These are phyloP conservation scores for Monosporascus sp. DNA, from an alignment of 2,329 filamentous ascomycete species.

Conservation along the genomic window DNA sequence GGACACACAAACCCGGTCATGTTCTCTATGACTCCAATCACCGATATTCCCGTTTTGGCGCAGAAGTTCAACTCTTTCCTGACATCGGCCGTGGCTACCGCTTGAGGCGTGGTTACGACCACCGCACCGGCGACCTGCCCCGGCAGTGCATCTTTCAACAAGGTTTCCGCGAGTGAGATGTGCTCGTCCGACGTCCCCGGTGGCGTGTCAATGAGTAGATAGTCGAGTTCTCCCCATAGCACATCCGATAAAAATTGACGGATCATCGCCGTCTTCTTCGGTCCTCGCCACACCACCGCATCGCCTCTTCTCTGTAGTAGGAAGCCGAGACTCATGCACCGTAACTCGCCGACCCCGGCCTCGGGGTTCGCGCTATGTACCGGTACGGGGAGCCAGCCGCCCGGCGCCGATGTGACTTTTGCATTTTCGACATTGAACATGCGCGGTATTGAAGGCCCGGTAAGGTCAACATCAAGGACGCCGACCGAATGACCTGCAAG, in stretches of 20 bases:
- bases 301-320: constrained; percentile 77
- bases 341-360: constrained; percentile 55
- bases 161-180: constrained; percentile 85
- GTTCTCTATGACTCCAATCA: constrained; percentile 91
- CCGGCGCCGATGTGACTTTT: constrained; percentile 86
- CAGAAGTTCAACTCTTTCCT: constrained; percentile 95
- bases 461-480: constrained; percentile 93
- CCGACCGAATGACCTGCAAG: constrained; percentile 84
- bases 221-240: constrained; percentile 83
- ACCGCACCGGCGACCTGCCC: constrained; percentile 81
- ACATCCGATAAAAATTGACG: constrained; percentile 92
- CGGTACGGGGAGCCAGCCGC: constrained; percentile 85
- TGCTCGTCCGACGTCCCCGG: constrained; percentile 96
- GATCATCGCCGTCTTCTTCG: constrained; percentile 99
- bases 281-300: constrained; percentile 94
- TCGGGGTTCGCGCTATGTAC: constrained; percentile 61
- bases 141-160: constrained; percentile 57
- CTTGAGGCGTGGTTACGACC: constrained; percentile 93
- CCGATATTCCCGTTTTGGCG: constrained; percentile 69
- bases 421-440: constrained; percentile 85
- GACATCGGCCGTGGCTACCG: constrained; percentile 87
- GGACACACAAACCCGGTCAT: constrained; percentile 91
- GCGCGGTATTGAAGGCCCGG: constrained; percentile 90
- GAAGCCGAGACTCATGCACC: constrained; percentile 92
- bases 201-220: constrained; percentile 89